phyloP scores from a whole-genome alignment of 1,284 basidiomycete genomes.

The Trametes pubescens region DNA sequence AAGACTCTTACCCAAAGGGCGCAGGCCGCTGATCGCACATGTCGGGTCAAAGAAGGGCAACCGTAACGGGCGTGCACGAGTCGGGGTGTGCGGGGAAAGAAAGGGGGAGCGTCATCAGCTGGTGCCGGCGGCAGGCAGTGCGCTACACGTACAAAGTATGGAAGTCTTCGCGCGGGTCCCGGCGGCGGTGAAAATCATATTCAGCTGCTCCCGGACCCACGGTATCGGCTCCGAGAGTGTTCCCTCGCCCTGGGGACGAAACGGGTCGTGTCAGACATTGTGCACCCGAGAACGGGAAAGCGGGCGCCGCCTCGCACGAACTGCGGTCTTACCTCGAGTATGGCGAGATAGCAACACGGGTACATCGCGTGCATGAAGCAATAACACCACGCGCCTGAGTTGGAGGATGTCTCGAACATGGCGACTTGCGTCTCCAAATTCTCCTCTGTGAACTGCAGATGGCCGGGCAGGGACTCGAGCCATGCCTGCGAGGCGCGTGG shows the following conservation, averaged over 20 bases:
- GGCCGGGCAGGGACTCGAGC: constrained; percentile 67
- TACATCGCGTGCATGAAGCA: constrained; percentile 76
- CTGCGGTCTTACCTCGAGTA: constrained; percentile 61
- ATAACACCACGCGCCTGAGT: constrained; percentile 80
- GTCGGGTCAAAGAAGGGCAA: neutral
- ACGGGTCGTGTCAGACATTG: constrained; percentile 17
- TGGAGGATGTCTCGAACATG: constrained; percentile 80
- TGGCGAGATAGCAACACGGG: constrained; percentile 68
- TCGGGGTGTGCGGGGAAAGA: neutral
- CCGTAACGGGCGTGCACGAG: no score
- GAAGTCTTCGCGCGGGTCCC: constrained; percentile 73
- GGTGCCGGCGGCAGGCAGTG: constrained; percentile 10
- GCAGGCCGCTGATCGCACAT: constrained; percentile 58
- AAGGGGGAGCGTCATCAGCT: constrained; percentile 22
- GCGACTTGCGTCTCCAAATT: constrained; percentile 71
- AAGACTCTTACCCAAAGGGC: constrained; percentile 64
- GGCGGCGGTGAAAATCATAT: constrained; percentile 64
- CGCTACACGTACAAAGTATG: constrained; percentile 63
- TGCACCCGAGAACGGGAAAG: constrained; percentile 7
- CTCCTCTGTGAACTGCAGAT: constrained; percentile 72
- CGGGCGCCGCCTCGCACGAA: constrained; percentile 3
- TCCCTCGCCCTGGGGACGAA: constrained; percentile 39
- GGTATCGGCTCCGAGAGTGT: constrained; percentile 44
- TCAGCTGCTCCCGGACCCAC: constrained; percentile 65
- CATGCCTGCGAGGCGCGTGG: constrained; percentile 56